These are phyloP conservation scores for Globisporangium polare DNA, from an alignment of 352 stramenopile species.

Conservation along the genomic window DNA sequence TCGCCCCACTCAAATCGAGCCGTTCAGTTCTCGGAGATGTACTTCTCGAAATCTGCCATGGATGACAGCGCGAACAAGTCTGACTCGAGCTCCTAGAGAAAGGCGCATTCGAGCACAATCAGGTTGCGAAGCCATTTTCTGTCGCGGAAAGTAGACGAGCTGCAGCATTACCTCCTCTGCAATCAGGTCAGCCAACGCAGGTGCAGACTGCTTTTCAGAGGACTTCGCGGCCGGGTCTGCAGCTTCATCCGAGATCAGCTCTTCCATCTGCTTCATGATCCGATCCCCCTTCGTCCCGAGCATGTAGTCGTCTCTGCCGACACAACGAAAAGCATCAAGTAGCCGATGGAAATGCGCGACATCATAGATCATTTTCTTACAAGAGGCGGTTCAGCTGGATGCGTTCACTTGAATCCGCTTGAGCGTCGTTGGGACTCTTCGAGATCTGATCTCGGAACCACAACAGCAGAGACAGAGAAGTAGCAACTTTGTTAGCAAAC, in stretches of 20 bases:
- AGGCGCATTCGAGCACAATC: background rate
- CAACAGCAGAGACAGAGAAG: background rate
- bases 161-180: conserved; percentile 1
- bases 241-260: conserved; percentile 19
- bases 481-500: background rate
- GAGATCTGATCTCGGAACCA: background rate
- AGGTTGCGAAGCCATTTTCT: background rate
- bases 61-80: conserved; percentile 16
- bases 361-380: conserved; percentile 22
- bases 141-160: background rate
- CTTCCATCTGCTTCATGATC: conserved; percentile 53
- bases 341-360: too few species aligned
- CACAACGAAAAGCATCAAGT: too few species aligned
- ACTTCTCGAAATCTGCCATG: conserved; percentile 46
- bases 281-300: conserved; percentile 34
- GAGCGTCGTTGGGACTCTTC: conserved; percentile 1
- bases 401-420: conserved; percentile 5
- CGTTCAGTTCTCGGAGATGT: conserved; percentile 41
- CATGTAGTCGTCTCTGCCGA: conserved; percentile 54
- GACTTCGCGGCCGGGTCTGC: background rate
- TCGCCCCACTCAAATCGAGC: background rate
- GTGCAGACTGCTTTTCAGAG: background rate
- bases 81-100: background rate
- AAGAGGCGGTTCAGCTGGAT: conserved; percentile 41
- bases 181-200: background rate